Base-by-base conservation (phyloP, 2,329 filamentous ascomycete species). In the Xylariaceae sp. region DNA sequence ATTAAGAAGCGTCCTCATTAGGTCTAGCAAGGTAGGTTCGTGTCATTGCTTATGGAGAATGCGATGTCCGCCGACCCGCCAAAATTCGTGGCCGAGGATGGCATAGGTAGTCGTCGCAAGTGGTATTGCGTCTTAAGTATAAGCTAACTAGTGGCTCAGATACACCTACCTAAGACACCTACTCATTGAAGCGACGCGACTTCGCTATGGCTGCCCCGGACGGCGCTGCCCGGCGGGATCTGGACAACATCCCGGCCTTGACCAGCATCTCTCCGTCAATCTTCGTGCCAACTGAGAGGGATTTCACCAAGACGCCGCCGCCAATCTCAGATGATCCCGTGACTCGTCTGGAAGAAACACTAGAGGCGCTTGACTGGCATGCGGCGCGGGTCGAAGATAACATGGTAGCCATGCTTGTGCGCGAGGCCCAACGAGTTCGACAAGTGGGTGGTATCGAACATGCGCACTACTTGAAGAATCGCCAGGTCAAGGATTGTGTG, bases 261-360 rank as follows among this genome's bases (percentile, higher is more conserved):
- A 45, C 46, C 19, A 56, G 40, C 49, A 61, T 65, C 37, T 53
- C 64, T 30, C 64, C 64, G 6, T 50, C 61, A 26, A 64, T 65
- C 19, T 67, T 67, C 55, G 62, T 65, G 4, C 61, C 64, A 19
- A 64, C 64, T 26, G 56, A 62, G 9, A 48, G 50, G 29, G 65
- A 67, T 56, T 61, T 65, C 58, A 65, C 65, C 6, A 58, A 64
- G 50, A 59, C 65, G n/a, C 57, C 61, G n/a, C 63, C 64, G 11
- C 55, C 56, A 2, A 19, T 59, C 3, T 58, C 64, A 1, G 54
- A 57, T 7, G 59, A 66, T n/a, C 60, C 55, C 3, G 41, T 34
- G 26, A 39, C 31, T 9, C 54, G 55, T 9, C 47, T 63, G 4
- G 53, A 54, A 29, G 40, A 56, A 7, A 50, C 35, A 3, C 57